Conservation (phyloP, 2,329 filamentous ascomycete genomes). For the Trichothecium sympodiale region DNA sequence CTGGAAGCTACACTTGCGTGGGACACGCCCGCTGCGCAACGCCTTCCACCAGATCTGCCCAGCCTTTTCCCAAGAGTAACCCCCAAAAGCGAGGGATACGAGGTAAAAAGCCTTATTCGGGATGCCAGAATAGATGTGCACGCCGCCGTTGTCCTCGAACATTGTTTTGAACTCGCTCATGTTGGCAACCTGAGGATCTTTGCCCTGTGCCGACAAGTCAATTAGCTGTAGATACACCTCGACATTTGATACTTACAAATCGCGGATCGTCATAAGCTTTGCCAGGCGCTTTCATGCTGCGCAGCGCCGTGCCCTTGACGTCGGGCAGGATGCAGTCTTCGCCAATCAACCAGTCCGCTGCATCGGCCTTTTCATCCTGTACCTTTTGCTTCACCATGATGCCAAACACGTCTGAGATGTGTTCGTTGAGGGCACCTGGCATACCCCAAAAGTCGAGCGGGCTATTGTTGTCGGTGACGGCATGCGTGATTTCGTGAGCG, state of each 20-base stretch:
- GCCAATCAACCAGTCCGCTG: conserved; percentile 44
- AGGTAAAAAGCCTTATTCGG: conserved; percentile 47
- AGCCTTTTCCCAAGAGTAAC: conserved; percentile 42
- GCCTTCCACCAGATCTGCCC: conserved; percentile 42
- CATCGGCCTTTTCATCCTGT: conserved; percentile 29
- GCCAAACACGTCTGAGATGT: conserved; percentile 44
- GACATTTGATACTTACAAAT: conserved; percentile 23
- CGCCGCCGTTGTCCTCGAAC: conserved; percentile 37
- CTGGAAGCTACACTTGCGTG: conserved; percentile 28
- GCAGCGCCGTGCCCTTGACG: conserved; percentile 38
- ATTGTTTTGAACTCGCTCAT: conserved; percentile 30
- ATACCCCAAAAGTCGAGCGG: conserved; percentile 39
- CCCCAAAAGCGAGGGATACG: conserved; percentile 33
- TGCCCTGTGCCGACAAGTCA: conserved; percentile 24
- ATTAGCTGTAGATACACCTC: neutral
- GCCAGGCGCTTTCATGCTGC: conserved; percentile 42
- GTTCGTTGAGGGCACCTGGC: conserved; percentile 45
- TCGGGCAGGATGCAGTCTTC: conserved; percentile 39
- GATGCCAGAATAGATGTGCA: conserved; percentile 45
- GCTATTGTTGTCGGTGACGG: conserved; percentile 38
- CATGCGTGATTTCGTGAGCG: conserved; percentile 46
- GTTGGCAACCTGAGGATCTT: conserved; percentile 39
- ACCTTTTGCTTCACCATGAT: conserved; percentile 45
- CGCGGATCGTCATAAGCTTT: conserved; percentile 40
- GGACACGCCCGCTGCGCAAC: conserved; percentile 30